phyloP scores from a whole-genome alignment of 1,284 basidiomycete species.

The Rhodotorula sp. region DNA sequence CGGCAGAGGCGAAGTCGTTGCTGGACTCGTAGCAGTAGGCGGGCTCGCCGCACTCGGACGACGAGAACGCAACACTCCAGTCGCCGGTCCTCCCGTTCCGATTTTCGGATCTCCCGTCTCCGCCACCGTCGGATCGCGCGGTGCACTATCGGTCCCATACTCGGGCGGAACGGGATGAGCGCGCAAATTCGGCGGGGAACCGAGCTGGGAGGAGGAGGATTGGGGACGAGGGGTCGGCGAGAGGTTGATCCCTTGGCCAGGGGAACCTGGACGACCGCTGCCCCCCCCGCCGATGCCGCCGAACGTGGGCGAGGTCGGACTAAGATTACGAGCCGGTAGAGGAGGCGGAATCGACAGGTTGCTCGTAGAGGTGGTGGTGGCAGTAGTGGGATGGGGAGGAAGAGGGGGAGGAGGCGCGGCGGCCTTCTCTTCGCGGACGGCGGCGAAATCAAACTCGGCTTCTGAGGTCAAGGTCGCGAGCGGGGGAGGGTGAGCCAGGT shows the following conservation, averaged over 20 bases:
- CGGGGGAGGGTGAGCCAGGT: slow-evolving; percentile 5
- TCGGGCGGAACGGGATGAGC: slow-evolving; percentile 12
- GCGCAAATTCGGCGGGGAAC: not conserved
- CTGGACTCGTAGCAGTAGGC: not conserved
- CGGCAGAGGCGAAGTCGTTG: not conserved
- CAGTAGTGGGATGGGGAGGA: not conserved
- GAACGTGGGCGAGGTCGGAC: not conserved
- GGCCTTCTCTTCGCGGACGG: not conserved
- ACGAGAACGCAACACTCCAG: slow-evolving; percentile 24
- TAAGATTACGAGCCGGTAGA: not conserved
- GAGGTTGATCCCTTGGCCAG: slow-evolving; percentile 28
- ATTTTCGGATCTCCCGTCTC: slow-evolving; percentile 41
- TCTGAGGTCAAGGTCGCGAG: slow-evolving; percentile 8
- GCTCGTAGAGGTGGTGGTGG: not conserved
- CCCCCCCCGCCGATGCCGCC: too few species aligned
- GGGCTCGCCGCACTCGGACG: not conserved
- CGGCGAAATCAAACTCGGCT: slow-evolving; percentile 3
- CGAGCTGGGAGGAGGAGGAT: slow-evolving; percentile 4
- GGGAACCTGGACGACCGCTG: not conserved
- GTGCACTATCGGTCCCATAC: not conserved
- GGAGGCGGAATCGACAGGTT: not conserved
- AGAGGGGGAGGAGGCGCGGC: not conserved
- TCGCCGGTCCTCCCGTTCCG: slow-evolving; percentile 41
- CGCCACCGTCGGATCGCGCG: slow-evolving; percentile 40
- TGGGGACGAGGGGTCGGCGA: slow-evolving; percentile 28